A percentile compares a stretch with the other conserved stretches of the same genome.
Evolutionary conservation across 129 eudicot species (phyloP).

Genomic region (Deinandra increscens): DNA sequence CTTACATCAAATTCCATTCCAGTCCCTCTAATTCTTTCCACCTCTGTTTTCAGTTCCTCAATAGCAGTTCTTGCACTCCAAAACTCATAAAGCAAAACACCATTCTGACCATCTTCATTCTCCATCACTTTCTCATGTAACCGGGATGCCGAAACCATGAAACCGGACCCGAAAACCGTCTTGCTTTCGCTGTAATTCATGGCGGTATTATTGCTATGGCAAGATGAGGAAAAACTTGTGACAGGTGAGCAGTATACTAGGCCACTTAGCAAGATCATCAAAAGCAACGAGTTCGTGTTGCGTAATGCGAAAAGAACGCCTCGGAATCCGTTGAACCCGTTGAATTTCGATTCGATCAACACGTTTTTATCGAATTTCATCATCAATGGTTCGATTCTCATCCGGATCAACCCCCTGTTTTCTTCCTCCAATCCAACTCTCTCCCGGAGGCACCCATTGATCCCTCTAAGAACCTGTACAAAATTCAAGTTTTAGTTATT

Average conservation of each 20-base stretch:
- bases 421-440: conserved; percentile 61
- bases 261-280: conserved; percentile 47
- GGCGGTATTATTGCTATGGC: conserved; percentile 26
- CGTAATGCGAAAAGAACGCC: conserved; percentile 58
- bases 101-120: conserved; percentile 42
- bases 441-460: conserved; percentile 59
- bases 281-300: conserved; percentile 47
- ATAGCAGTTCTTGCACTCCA: conserved; percentile 45
- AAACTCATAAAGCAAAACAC: conserved; percentile 50
- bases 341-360: conserved; percentile 50
- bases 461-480: conserved; percentile 56
- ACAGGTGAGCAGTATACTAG: conserved; percentile 51
- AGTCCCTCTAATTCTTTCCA: conserved; percentile 49
- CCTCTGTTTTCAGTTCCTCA: conserved; percentile 52
- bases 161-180: conserved; percentile 46
- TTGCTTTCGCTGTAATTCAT: conserved; percentile 37
- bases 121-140: conserved; percentile 47
- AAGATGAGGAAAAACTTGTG: conserved; percentile 39
- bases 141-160: conserved; percentile 52
- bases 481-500: not conserved
- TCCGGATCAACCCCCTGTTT: conserved; percentile 50
- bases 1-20: conserved; percentile 56
- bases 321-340: conserved; percentile 56
- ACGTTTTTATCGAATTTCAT: conserved; percentile 45
- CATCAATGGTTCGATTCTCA: conserved; percentile 49